Conservation (phyloP, 2,329 filamentous ascomycete genomes). For the Alternaria viburni region DNA sequence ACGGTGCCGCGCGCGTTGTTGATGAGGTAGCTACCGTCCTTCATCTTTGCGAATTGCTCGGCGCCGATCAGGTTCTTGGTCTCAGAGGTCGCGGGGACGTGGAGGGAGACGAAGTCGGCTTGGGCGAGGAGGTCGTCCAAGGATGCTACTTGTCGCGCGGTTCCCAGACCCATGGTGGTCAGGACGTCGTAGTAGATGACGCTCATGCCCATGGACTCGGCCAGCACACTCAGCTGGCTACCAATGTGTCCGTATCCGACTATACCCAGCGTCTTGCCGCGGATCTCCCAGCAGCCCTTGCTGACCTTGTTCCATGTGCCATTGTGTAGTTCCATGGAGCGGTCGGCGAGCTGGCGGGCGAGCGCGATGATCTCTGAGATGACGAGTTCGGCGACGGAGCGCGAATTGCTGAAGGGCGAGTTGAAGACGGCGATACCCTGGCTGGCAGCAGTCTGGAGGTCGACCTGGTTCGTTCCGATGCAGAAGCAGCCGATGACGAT, state of each 20-base stretch:
- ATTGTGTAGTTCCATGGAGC: conserved; percentile 90
- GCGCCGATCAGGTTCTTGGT: conserved; percentile 91
- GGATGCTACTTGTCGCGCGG: conserved; percentile 79
- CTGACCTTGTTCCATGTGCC: conserved; percentile 99
- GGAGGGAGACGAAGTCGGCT: conserved; percentile 91
- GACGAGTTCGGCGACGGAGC: conserved; percentile 94
- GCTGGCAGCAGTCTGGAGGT: conserved; percentile 80
- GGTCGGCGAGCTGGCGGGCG: conserved; percentile 89
- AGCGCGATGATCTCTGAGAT: conserved; percentile 92
- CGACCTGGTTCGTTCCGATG: conserved; percentile 96
- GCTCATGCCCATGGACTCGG: conserved; percentile 96
- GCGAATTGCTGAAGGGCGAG: conserved; percentile 97
- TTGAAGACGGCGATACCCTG: conserved; percentile 98
- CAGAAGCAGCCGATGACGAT: conserved; percentile 98
- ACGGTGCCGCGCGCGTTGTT: conserved; percentile 95
- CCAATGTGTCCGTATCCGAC: conserved; percentile 98
- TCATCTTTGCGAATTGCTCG: conserved; percentile 84
- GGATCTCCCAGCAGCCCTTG: conserved; percentile 95
- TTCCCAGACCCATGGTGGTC: conserved; percentile 93
- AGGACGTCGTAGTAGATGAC: conserved; percentile 97
- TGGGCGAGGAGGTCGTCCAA: conserved; percentile 77
- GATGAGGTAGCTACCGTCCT: conserved; percentile 89
- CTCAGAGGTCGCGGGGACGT: conserved; percentile 92
- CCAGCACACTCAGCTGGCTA: conserved; percentile 91
- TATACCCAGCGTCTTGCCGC: conserved; percentile 96